Evolutionary conservation across 2,329 filamentous ascomycete species (phyloP).

Genomic region (Beauveria sp.): DNA sequence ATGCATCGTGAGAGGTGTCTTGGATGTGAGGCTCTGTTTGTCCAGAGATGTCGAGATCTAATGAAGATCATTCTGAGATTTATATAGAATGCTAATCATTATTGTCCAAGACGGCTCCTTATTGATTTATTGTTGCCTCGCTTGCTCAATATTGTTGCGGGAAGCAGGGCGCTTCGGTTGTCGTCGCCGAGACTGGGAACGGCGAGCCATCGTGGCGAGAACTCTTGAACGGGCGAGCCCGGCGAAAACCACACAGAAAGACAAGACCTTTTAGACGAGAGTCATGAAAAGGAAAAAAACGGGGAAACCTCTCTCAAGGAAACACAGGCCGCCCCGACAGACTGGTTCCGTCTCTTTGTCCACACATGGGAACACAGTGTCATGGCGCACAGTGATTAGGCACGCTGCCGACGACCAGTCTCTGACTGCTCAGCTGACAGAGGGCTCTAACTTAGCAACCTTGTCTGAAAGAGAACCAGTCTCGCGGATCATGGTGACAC

Average conservation of each 20-base stretch:
- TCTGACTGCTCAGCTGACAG: neutral
- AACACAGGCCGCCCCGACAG: neutral
- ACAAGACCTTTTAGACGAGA: neutral
- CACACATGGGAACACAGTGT: no score
- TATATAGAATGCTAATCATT: neutral
- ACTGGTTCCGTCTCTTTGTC: no score
- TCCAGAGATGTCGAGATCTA: neutral
- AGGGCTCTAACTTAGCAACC: neutral
- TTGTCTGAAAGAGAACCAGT: neutral
- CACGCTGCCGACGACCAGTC: neutral
- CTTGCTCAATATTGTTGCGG: neutral
- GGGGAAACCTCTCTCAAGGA: neutral
- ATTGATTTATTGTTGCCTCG: neutral
- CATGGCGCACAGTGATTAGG: no score
- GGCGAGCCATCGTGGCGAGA: neutral
- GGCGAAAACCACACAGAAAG: neutral
- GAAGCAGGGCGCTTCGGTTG: neutral
- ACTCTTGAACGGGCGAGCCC: neutral
- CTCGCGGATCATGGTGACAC: neutral
- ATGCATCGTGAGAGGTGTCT: neutral
- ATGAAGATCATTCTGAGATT: neutral
- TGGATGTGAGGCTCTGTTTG: neutral
- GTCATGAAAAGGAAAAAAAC: neutral
- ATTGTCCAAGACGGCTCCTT: neutral
- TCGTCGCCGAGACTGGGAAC: neutral